Evolutionary conservation across 139 green algal genomes (phyloP).

Genomic region (Closterium sp.): DNA sequence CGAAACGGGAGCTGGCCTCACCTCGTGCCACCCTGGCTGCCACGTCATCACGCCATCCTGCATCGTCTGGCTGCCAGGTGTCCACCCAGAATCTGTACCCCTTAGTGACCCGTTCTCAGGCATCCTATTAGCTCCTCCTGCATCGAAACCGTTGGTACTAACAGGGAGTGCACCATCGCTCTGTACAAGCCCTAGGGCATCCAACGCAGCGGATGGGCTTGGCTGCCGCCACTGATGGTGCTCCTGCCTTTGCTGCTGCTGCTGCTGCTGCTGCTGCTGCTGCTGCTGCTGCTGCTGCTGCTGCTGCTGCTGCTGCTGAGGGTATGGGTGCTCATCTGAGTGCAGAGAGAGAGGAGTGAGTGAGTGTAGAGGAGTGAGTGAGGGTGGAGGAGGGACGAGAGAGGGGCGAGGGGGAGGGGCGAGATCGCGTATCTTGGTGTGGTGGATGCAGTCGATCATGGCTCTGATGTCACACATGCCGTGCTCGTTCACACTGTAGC

Average conservation of each 20-base stretch:
- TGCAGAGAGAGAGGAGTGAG: not conserved
- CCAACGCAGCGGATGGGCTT: not conserved
- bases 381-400: not conserved
- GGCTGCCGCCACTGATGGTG: not conserved
- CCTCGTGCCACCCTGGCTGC: not conserved
- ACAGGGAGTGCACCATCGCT: not conserved
- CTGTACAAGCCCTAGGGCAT: not conserved
- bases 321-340: not conserved
- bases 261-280: not conserved
- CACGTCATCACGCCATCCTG: not conserved
- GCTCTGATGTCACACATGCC: conserved; percentile 42
- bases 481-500: conserved; percentile 76
- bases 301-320: not conserved
- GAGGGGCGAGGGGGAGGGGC: not conserved
- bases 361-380: not conserved
- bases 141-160: not conserved
- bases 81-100: not conserved
- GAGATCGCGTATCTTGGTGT: conserved; percentile 78
- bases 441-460: conserved; percentile 77
- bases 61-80: not conserved
- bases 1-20: not conserved
- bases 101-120: not conserved
- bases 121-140: not conserved
- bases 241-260: not conserved
- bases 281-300: not conserved